These are phyloP conservation scores for Diplodia intermedia DNA, from an alignment of 2,329 filamentous ascomycete genomes.

Conservation along the genomic window DNA sequence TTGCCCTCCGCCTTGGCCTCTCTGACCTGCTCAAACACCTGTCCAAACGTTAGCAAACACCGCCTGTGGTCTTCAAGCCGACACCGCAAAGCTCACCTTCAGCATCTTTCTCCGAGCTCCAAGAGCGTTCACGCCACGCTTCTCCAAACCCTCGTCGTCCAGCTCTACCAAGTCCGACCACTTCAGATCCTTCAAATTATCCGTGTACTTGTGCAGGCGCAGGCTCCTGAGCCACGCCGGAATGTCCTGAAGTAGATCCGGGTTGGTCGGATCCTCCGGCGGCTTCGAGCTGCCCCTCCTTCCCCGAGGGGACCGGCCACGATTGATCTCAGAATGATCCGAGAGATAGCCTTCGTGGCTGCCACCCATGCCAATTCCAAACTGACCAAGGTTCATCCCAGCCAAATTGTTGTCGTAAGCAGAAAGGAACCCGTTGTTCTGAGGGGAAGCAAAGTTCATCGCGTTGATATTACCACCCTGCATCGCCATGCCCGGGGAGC, in stretches of 20 bases:
- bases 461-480: conserved; percentile 56
- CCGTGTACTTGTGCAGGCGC: conserved; percentile 97
- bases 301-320: conserved; percentile 90
- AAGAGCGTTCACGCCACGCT: conserved; percentile 90
- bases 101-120: conserved; percentile 97
- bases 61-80: neutral
- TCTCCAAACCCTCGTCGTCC: conserved; percentile 91
- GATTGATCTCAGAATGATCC: conserved; percentile 88
- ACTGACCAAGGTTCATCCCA: conserved; percentile 73
- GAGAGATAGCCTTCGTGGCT: conserved; percentile 81
- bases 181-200: conserved; percentile 95
- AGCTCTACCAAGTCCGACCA: conserved; percentile 93
- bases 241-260: conserved; percentile 88
- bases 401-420: conserved; percentile 81
- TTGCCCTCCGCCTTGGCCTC: conserved; percentile 59
- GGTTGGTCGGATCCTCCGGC: conserved; percentile 95
- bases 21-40: conserved; percentile 95
- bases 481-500: conserved; percentile 85
- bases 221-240: conserved; percentile 94
- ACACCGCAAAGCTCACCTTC: conserved; percentile 67
- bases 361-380: conserved; percentile 64
- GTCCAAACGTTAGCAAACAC: conserved; percentile 32
- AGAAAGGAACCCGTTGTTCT: conserved; percentile 92
- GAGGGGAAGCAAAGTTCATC: conserved; percentile 78
- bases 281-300: conserved; percentile 95